Evolutionary conservation across 2,329 filamentous ascomycete species (phyloP), one percentile per base, ranked within the genome.

Genomic region (Fusarium pilosicola): DNA sequence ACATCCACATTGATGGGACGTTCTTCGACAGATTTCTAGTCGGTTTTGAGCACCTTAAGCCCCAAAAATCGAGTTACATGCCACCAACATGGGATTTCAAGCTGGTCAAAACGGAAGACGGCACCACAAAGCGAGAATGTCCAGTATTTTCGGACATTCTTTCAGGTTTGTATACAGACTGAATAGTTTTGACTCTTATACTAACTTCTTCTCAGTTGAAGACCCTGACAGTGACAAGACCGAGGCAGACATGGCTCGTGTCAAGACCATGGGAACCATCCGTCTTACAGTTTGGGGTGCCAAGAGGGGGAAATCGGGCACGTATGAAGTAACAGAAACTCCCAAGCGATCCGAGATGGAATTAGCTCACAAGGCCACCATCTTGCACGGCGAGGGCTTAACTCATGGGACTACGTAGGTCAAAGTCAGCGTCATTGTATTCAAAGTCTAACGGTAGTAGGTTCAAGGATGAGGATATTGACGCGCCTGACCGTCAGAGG

Each of bases 21-120:
- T 39, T 39, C 38, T 39, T 13, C 38, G 18, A 7, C 11, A 22
- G 38, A 39, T 39, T 39, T 13, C 38, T 39, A 22, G 38, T 39
- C 3, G 7, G 20, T 1, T 7, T 39, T 39, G 1, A 39, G 6
- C 18, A 13, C 38, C 20, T 15, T 0, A 8, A 18, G 3, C 7
- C n/a, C 17, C 17, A 24, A 13, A 13, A 13, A 3, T 45, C n/a
- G n/a, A 7, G 8, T 1, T 18, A 5, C 8, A 42, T 15, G 8
- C 9, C 39, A 24, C 34, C 17, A 36, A 36, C 14, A 36, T 17
- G 14, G 34, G 34, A 36, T 0, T 36, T 4, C 2, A 36, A 15
- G 2, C 38, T 8, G 1, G 38, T 39, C 20, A 39, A 13, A 39
- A 14, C 12, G 12, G 17, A 13, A 13, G 17, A 45, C 3, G 42